Conservation (phyloP, 2,329 filamentous ascomycete species). For the Fusarium sp. region DNA sequence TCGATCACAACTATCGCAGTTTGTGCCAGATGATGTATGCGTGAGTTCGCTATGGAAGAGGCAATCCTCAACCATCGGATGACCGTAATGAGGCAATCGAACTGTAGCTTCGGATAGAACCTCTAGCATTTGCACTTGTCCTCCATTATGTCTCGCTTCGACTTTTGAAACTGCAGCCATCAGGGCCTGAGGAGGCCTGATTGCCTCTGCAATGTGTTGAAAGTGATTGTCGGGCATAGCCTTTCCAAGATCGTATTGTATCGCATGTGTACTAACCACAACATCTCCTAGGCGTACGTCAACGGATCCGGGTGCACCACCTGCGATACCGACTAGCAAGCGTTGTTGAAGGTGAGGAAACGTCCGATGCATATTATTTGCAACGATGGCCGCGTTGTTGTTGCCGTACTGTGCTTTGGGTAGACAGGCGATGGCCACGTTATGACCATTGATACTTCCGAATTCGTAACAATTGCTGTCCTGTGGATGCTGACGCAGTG, state of each 20-base stretch:
- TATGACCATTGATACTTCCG: constrained; percentile 32
- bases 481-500: neutral
- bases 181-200: neutral
- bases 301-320: constrained; percentile 12
- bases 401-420: constrained; percentile 27
- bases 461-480: constrained; percentile 41
- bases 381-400: constrained; percentile 34
- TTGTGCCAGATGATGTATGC: neutral
- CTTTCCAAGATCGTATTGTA: constrained; percentile 43
- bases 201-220: neutral
- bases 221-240: neutral
- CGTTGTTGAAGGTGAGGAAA: constrained; percentile 46
- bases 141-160: neutral
- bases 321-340: constrained; percentile 41
- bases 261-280: constrained; percentile 37
- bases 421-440: constrained; percentile 42
- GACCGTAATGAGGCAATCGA: neutral
- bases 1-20: neutral
- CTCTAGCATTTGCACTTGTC: neutral
- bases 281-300: constrained; percentile 41
- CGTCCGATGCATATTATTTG: constrained; percentile 48
- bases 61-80: neutral
- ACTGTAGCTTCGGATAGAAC: neutral
- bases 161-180: constrained; percentile 18
- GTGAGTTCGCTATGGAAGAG: neutral